A percentile compares a stretch with the other conserved stretches of the same genome.
These are phyloP conservation scores for Tuber melanosporum DNA, from an alignment of 495 filamentous ascomycete species.

Conservation along the genomic window DNA sequence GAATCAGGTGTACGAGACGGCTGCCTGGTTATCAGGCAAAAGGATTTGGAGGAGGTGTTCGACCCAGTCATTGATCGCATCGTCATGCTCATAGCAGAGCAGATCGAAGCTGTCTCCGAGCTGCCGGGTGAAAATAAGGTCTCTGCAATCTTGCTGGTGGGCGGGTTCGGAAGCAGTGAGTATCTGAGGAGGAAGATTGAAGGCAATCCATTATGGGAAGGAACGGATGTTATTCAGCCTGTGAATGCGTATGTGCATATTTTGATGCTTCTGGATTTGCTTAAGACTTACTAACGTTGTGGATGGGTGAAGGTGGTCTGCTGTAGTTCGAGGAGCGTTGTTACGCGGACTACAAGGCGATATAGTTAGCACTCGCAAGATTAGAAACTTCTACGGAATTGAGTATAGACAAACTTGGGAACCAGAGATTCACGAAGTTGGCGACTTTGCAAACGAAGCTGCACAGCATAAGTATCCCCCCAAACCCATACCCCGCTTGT, in stretches of 20 bases:
- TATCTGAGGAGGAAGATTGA: conserved; percentile 61
- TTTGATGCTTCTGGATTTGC: not conserved
- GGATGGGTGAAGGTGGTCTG: conserved; percentile 52
- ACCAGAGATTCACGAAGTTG: conserved; percentile 58
- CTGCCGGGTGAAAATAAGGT: conserved; percentile 41
- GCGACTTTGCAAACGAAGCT: conserved; percentile 42
- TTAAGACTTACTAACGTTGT: not conserved
- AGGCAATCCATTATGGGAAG: conserved; percentile 10
- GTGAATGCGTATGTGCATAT: conserved; percentile 12
- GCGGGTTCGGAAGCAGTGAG: conserved; percentile 60
- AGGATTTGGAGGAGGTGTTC: conserved; percentile 43
- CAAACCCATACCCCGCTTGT: not conserved
- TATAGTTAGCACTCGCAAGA: conserved; percentile 60
- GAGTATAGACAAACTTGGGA: conserved; percentile 66
- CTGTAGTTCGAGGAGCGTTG: conserved; percentile 60
- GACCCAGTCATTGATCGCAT: conserved; percentile 42
- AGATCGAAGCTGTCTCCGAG: conserved; percentile 23
- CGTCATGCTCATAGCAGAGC: conserved; percentile 37
- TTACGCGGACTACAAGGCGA: conserved; percentile 62
- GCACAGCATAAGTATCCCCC: not conserved
- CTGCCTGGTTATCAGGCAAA: conserved; percentile 26
- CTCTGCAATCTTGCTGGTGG: conserved; percentile 61
- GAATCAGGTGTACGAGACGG: conserved; percentile 26
- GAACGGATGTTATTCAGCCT: conserved; percentile 19
- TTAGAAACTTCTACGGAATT: conserved; percentile 67